Conservation (phyloP, 1,139 yeast genomes). For the Blastobotrys petasosporus region DNA sequence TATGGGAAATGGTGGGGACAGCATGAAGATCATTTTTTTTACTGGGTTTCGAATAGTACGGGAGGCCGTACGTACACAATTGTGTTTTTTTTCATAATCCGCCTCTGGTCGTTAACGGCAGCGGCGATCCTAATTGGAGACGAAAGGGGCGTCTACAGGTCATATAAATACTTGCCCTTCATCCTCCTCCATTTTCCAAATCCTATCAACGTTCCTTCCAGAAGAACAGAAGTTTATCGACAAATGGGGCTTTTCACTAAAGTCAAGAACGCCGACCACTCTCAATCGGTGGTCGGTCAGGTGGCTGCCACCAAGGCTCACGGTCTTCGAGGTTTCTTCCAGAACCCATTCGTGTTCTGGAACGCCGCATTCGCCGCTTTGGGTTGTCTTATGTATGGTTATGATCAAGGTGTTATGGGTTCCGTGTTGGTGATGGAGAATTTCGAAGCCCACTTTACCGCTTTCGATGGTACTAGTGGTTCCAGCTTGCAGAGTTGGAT, state of each 20-base stretch:
- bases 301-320: conserved; percentile 18
- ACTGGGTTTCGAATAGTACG: too few relatives aligned
- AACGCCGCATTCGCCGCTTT: conserved; percentile 34
- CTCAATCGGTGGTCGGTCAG: conserved; percentile 24
- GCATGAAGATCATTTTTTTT: too few relatives aligned
- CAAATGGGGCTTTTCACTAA: background rate
- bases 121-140: too few relatives aligned
- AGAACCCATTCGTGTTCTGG: conserved; percentile 36
- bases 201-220: too few relatives aligned
- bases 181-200: too few relatives aligned
- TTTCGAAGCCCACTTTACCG: conserved; percentile 42
- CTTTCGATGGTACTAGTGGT: conserved; percentile 50
- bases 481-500: conserved; percentile 41
- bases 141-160: too few relatives aligned
- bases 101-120: too few relatives aligned
- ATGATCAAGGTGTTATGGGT: conserved; percentile 48
- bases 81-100: too few relatives aligned
- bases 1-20: too few relatives aligned
- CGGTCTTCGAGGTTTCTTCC: conserved; percentile 19
- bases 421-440: conserved; percentile 53
- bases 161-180: too few relatives aligned
- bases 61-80: too few relatives aligned
- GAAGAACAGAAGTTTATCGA: background rate
- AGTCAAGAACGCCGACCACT: conserved; percentile 16
- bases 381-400: conserved; percentile 33